Evolutionary conservation across 768 basidiomycete genomes (phyloP).

Genomic region (Tephrocybe sp.): DNA sequence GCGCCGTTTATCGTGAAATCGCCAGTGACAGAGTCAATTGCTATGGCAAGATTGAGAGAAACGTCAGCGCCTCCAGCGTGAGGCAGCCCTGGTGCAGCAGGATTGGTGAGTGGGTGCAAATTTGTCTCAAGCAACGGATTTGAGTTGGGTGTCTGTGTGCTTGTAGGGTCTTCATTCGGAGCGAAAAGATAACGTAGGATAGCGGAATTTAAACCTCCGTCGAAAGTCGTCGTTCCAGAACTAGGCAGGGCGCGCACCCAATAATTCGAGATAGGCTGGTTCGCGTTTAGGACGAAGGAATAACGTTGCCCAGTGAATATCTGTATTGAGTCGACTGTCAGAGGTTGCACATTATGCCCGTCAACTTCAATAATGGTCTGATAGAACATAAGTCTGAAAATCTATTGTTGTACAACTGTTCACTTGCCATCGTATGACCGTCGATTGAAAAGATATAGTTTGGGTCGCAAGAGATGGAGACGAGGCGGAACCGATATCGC

Average conservation of each 20-base stretch:
- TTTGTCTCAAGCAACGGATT: constrained; percentile 35
- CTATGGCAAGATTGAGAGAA: constrained; percentile 28
- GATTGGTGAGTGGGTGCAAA: constrained; percentile 31
- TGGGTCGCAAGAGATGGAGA: constrained; percentile 46
- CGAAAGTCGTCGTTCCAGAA: constrained; percentile 23
- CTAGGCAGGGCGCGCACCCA: constrained; percentile 42
- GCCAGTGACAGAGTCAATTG: constrained; percentile 20
- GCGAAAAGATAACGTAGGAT: constrained; percentile 40
- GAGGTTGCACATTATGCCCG: constrained; percentile 34
- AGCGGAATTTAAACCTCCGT: constrained; percentile 39
- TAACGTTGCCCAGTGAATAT: constrained; percentile 45
- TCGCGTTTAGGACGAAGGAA: constrained; percentile 40
- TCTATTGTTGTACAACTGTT: constrained; percentile 1
- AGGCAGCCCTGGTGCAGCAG: constrained; percentile 31
- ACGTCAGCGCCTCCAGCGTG: constrained; percentile 39
- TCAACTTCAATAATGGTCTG: constrained; percentile 42
- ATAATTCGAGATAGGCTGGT: constrained; percentile 39
- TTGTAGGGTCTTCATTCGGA: constrained; percentile 31
- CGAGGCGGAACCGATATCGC: constrained; percentile 50
- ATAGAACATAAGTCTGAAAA: neutral
- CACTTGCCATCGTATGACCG: constrained; percentile 37
- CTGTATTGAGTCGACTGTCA: constrained; percentile 37
- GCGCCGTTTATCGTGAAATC: constrained; percentile 34
- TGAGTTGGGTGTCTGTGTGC: constrained; percentile 21
- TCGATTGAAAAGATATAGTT: constrained; percentile 47